A percentile compares a stretch with the other conserved stretches of the same genome.
phyloP scores from a whole-genome alignment of 176 grass and related monocot species.

The Eleusine indica region DNA sequence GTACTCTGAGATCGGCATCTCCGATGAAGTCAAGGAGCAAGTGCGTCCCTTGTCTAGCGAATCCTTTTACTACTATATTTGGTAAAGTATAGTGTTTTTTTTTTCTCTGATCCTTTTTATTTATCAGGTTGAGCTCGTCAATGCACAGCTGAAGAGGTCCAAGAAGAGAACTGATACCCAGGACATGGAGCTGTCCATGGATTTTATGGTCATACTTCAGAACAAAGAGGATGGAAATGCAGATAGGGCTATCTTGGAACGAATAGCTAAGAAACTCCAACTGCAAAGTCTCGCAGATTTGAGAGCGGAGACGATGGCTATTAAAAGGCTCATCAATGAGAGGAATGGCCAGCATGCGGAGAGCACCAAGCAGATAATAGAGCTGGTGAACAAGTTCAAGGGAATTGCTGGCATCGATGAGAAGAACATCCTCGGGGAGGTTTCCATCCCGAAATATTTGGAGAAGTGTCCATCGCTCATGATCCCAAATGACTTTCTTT shows the following conservation, averaged over 20 bases:
- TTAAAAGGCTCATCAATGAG: conserved; percentile 72
- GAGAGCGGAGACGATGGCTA: conserved; percentile 73
- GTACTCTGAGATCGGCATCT: conserved; percentile 50
- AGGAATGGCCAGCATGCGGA: conserved; percentile 49
- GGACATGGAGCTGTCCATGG: conserved; percentile 81
- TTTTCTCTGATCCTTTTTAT: no score
- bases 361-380: conserved; percentile 60
- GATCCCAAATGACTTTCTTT: conserved; percentile 74
- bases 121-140: conserved; percentile 62
- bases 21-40: conserved; percentile 78
- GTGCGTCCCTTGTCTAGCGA: conserved; percentile 20
- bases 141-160: conserved; percentile 53
- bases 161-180: conserved; percentile 72
- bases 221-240: conserved; percentile 54
- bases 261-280: conserved; percentile 62
- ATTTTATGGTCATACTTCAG: conserved; percentile 63
- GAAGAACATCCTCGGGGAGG: conserved; percentile 57
- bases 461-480: conserved; percentile 74
- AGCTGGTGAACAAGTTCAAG: conserved; percentile 60
- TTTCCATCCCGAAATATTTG: conserved; percentile 68
- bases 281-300: conserved; percentile 60
- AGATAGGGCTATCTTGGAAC: conserved; percentile 57
- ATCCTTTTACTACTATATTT: no score
- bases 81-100: neutral
- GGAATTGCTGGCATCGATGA: conserved; percentile 60